Evolutionary conservation across 257 asterid species (phyloP).

Genomic region (Coffea eugenioides): DNA sequence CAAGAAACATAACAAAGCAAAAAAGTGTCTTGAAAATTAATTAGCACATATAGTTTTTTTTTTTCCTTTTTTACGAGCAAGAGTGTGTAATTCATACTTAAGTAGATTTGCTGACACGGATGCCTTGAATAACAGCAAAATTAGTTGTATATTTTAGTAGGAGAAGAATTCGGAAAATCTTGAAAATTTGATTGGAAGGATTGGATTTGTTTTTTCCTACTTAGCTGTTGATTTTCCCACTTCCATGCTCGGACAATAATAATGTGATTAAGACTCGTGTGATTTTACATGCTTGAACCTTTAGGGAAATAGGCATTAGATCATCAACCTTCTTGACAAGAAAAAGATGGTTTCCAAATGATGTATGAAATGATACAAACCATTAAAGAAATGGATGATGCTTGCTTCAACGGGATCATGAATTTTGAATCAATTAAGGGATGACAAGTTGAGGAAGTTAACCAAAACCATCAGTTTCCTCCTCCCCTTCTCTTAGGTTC

Average conservation of each 20-base stretch:
- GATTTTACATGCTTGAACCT: background rate
- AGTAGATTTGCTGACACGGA: background rate
- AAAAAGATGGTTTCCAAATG: constrained; percentile 8
- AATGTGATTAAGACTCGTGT: background rate
- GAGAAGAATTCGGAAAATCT: background rate
- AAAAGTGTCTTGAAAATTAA: too few relatives aligned
- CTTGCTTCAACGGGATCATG: constrained; percentile 8
- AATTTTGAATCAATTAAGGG: background rate
- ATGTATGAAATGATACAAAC: background rate
- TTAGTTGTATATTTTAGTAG: constrained; percentile 12
- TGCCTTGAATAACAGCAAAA: background rate
- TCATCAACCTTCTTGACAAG: constrained; percentile 13
- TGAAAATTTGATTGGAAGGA: background rate
- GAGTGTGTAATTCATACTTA: constrained; percentile 1
- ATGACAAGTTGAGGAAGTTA: constrained; percentile 10
- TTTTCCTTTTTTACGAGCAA: background rate
- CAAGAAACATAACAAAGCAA: background rate
- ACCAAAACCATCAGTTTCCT: constrained; percentile 4
- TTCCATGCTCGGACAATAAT: background rate
- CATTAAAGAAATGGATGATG: constrained; percentile 1
- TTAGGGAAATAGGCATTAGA: background rate
- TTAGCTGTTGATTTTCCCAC: background rate
- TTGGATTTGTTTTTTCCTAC: background rate
- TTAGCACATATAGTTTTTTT: background rate
- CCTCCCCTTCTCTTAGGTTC: constrained; percentile 2